Evolutionary conservation across 2,329 filamentous ascomycete genomes (phyloP).

Genomic region (Alternaria dauci): DNA sequence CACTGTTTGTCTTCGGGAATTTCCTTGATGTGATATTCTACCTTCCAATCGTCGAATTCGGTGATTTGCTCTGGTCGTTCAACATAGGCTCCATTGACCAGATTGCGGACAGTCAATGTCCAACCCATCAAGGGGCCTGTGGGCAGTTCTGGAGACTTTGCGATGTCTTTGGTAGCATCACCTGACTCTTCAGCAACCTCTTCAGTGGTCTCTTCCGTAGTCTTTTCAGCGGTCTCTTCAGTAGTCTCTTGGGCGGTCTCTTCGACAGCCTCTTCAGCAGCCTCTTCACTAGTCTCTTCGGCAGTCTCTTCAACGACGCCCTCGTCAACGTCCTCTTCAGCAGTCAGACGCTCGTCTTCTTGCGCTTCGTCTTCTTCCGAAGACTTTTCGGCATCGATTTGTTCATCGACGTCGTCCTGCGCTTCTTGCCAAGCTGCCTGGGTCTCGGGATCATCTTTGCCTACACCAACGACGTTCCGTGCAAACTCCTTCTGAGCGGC

Average conservation of each 20-base stretch:
- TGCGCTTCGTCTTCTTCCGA: conserved; percentile 13
- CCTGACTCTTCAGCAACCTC: conserved; percentile 4
- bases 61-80: conserved; percentile 65
- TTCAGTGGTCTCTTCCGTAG: conserved; percentile 2
- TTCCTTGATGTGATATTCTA: conserved; percentile 82
- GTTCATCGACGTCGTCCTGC: conserved; percentile 44
- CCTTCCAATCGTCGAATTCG: conserved; percentile 66
- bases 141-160: not conserved
- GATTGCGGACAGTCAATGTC: conserved; percentile 75
- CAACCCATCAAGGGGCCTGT: conserved; percentile 67
- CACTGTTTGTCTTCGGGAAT: conserved; percentile 31
- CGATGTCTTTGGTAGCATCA: not conserved
- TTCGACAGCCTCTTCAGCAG: conserved; percentile 4
- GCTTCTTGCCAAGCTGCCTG: conserved; percentile 44
- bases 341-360: conserved; percentile 3
- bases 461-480: conserved; percentile 62
- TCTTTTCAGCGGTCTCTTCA: not conserved
- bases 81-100: conserved; percentile 71
- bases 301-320: not conserved
- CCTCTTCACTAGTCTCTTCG: not conserved
- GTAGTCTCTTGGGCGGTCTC: not conserved
- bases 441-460: conserved; percentile 38
- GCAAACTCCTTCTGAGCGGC: conserved; percentile 75
- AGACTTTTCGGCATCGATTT: conserved; percentile 40
- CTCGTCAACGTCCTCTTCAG: not conserved